Percentiles rank a stretch among this genome's conserved stretches.
These are phyloP conservation scores for Omphalotus guepiniiformis DNA, from an alignment of 768 basidiomycete species.

Conservation along the genomic window DNA sequence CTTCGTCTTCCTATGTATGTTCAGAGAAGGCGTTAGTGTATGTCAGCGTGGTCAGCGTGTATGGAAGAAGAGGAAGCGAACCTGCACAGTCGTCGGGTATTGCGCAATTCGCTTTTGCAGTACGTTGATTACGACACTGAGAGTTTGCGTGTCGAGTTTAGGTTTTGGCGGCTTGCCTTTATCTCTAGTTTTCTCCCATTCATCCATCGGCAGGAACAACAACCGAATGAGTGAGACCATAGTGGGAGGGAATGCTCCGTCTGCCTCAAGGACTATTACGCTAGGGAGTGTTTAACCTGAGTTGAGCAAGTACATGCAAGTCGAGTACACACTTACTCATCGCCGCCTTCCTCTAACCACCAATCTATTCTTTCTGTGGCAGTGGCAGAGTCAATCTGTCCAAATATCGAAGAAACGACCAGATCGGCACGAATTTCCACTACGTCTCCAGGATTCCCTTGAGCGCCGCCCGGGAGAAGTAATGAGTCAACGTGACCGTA, in stretches of 20 bases:
- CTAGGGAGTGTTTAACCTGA: constrained; percentile 26
- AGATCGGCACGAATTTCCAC: constrained; percentile 75
- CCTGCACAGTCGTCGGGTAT: constrained; percentile 62
- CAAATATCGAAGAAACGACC: constrained; percentile 40
- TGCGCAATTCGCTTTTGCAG: constrained; percentile 44
- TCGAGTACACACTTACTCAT: constrained; percentile 58
- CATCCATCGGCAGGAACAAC: constrained; percentile 48
- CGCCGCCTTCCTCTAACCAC: constrained; percentile 89
- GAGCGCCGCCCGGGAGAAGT: constrained; percentile 40
- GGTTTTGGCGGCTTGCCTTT: constrained; percentile 78
- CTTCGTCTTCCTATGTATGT: constrained; percentile 46
- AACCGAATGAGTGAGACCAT: constrained; percentile 65
- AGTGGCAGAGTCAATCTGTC: not conserved
- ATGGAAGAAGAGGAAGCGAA: constrained; percentile 23
- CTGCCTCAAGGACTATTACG: constrained; percentile 51
- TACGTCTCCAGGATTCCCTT: constrained; percentile 78
- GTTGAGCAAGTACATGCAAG: constrained; percentile 1
- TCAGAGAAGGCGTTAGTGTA: not conserved
- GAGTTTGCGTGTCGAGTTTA: constrained; percentile 43
- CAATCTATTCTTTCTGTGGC: constrained; percentile 72
- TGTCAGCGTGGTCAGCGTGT: too few relatives aligned
- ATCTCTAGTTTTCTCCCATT: constrained; percentile 54
- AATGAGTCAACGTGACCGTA: constrained; percentile 91
- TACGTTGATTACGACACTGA: constrained; percentile 45
- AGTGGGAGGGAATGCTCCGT: constrained; percentile 47